Percentiles rank a stretch among this genome's conserved stretches.
phyloP scores from a whole-genome alignment of 1,284 basidiomycete species.

The Cutaneotrichosporon sp. region DNA sequence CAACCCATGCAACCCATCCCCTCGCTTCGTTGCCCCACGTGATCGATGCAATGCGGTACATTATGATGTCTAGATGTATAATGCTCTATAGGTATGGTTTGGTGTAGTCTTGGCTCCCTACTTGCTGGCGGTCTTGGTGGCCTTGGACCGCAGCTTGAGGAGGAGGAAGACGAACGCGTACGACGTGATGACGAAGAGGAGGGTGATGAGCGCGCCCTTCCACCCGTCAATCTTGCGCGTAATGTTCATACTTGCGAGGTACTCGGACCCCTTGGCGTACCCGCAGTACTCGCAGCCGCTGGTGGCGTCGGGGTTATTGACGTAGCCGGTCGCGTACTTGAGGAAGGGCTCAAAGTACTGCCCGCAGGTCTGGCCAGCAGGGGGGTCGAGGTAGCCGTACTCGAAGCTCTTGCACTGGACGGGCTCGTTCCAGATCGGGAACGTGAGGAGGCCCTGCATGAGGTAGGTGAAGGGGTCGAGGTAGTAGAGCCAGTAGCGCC shows the following conservation, averaged over 20 bases:
- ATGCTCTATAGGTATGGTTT: background rate
- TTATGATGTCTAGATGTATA: background rate
- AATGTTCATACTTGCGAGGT: conserved; percentile 42
- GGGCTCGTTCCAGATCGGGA: conserved; percentile 36
- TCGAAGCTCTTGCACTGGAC: conserved; percentile 45
- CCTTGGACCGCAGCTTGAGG: conserved; percentile 40
- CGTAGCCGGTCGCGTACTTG: conserved; percentile 31
- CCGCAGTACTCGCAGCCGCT: conserved; percentile 43
- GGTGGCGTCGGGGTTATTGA: conserved; percentile 41
- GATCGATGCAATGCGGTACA: background rate
- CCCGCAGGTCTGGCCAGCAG: conserved; percentile 46
- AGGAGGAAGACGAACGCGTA: conserved; percentile 42
- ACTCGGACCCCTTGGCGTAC: conserved; percentile 42
- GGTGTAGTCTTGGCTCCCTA: background rate
- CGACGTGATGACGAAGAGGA: conserved; percentile 33
- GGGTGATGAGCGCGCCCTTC: conserved; percentile 43
- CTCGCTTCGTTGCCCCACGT: too few relatives aligned
- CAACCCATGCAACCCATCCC: too few relatives aligned
- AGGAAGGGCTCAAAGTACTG: conserved; percentile 39
- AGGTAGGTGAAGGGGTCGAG: conserved; percentile 47
- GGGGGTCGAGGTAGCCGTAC: conserved; percentile 46
- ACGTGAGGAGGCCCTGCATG: conserved; percentile 39
- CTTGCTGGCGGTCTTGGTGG: conserved; percentile 31
- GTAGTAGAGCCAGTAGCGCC: conserved; percentile 45
- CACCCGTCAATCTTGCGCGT: conserved; percentile 35